Base-by-base conservation (phyloP, 192 early-diverging fungal species). In the Coemansia sp. region DNA sequence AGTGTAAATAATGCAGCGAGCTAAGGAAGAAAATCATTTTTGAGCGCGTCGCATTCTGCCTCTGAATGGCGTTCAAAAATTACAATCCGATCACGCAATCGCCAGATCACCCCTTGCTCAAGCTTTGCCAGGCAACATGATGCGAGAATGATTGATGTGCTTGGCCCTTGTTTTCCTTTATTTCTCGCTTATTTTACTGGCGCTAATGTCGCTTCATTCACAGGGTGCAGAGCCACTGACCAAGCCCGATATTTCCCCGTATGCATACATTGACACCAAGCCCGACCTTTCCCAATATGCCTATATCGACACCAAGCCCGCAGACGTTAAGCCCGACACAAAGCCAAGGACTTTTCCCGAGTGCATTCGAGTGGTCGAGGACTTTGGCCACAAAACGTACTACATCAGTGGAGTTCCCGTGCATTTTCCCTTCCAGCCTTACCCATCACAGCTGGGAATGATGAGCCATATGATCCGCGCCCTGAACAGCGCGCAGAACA, bases 371-470 rank as follows among this genome's bases (percentile, higher is more conserved):
- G 22, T 67, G 18, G 53, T 41, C 22, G 11, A 37, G 5, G 39
- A 26, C 12, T 34, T 67, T 27, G 34, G 27, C 10, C 17, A 42
- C 34, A 54, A 48, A 27, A 50, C 52, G 2, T 68, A 65, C 58
- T 63, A 60, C 55, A 81, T 88, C 21, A 62, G 74, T 39, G 87
- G 86, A 3, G 67, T 86, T 0, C 56, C 63, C 5, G 82, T 90
- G 8, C 69, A 83, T 21, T 90, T 90, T 61, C 89, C 89, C 10
- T 89, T 83, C 55, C 56, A 60, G 11, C 87, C 89, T 8, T 90
- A 90, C 37, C 73, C 84, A 32, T 83, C 85, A 39, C 89, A 90
- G 65, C 65, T 83, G 12, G 70, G 59, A 3, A 82, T 90, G 74
- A 90, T 90, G 87, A 72, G 70, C 60, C 84, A 82, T 57, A 83